A percentile compares a stretch with the other conserved stretches of the same genome.
These are phyloP conservation scores for Scedosporium boydii DNA, from an alignment of 2,329 filamentous ascomycete species.

Conservation along the genomic window DNA sequence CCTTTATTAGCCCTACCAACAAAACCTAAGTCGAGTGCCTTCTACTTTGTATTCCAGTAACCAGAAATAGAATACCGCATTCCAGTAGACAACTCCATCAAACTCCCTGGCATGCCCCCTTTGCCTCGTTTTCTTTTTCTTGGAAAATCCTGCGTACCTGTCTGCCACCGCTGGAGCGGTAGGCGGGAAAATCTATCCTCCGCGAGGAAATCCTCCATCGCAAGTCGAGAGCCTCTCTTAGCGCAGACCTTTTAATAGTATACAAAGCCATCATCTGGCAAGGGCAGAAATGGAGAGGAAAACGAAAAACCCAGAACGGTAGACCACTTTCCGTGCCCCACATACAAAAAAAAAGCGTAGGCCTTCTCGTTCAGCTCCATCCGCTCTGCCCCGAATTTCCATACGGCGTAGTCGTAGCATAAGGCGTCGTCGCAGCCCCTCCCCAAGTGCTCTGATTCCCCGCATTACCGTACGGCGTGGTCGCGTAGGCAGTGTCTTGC, in stretches of 20 bases:
- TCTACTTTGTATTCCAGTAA: neutral
- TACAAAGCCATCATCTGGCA: too few species aligned
- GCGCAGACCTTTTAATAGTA: too few species aligned
- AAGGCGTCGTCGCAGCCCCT: constrained; percentile 38
- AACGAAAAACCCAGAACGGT: too few species aligned
- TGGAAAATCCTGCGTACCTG: neutral
- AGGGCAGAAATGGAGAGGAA: too few species aligned
- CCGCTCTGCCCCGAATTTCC: constrained; percentile 20
- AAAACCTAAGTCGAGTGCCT: neutral
- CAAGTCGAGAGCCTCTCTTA: too few species aligned
- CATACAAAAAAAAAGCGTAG: neutral
- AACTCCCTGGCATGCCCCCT: neutral
- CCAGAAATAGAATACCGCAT: neutral
- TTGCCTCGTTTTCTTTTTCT: neutral
- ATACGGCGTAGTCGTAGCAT: constrained; percentile 31
- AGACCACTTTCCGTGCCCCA: too few species aligned
- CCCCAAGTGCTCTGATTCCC: constrained; percentile 58
- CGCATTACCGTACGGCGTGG: constrained; percentile 54
- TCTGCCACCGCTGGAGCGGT: too few species aligned
- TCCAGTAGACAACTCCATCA: neutral
- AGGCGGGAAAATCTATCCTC: too few species aligned
- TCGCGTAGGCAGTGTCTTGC: constrained; percentile 53
- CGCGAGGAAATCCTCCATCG: too few species aligned
- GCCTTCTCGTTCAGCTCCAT: constrained; percentile 9
- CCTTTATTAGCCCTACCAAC: neutral